Base-by-base conservation (phyloP, 2,329 filamentous ascomycete genomes). In the Fusarium heterosporum region DNA sequence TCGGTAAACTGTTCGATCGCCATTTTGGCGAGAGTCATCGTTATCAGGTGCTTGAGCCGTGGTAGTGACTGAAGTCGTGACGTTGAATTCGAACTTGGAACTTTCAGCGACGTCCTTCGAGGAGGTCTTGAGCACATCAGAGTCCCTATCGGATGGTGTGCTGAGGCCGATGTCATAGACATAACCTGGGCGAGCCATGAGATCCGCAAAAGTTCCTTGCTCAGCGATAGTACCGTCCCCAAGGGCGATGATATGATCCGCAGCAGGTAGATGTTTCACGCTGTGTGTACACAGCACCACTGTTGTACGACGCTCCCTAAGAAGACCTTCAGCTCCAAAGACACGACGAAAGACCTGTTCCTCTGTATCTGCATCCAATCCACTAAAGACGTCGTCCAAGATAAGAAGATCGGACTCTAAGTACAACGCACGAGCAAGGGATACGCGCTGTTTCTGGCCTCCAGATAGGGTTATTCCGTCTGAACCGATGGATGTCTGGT, bases 171-270 rank as follows among this genome's bases (percentile, higher is more conserved):
- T 73, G 14, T 74, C 75, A 11, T 77, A 71, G 0, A 81, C 74
- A 39, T 82, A 81, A 29, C 75, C 76, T 16, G 76, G 70, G 40
- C 77, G 77, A 3, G 61, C 55, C 48, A 69, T 57, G 19, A 77
- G 63, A 2, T 73, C 64, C 1, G 55, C 22, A 39, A 76, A 77
- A 4, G 52, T 56, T 0, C 76, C 77, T 42, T 85, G 78, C 39
- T 86, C 82, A 3, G 79, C 68, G 4, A 85, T 57, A 0, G 68
- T 75, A 1, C 83, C 83, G 0, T 66, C 19, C 0, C 77, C 77
- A 0, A 87, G 76, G 0, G 79, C 81, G 38, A 86, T 79, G 12
- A 86, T 79, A 38, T 83, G 79, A 43, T 86, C 81, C 34, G 74
- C 80, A 45, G 68, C 67, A 1, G 76, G 73, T 5, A 81, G 50